These are phyloP conservation scores for Fusarium continuum DNA, from an alignment of 2,329 filamentous ascomycete species.

Conservation along the genomic window DNA sequence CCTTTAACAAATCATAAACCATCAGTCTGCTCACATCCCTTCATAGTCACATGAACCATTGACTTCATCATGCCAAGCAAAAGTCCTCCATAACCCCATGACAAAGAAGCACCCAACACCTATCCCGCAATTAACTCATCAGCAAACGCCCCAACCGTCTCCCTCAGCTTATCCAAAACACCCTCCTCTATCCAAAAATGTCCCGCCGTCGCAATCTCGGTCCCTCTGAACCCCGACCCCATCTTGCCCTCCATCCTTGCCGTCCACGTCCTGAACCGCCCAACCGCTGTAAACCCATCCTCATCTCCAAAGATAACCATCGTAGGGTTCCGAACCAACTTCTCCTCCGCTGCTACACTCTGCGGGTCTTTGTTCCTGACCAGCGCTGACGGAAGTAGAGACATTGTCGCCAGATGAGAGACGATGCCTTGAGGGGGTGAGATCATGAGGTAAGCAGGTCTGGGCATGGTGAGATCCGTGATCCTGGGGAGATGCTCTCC, in stretches of 20 bases:
- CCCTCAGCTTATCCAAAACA: slow-evolving; percentile 49
- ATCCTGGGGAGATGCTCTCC: slow-evolving; percentile 46
- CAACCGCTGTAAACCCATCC: slow-evolving; percentile 76
- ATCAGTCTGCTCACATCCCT: not conserved
- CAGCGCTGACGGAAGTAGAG: slow-evolving; percentile 53
- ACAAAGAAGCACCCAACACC: not conserved
- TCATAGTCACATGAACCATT: not conserved
- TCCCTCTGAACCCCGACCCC: slow-evolving; percentile 57
- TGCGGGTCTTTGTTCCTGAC: slow-evolving; percentile 38
- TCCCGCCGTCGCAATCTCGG: slow-evolving; percentile 63
- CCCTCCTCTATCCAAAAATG: slow-evolving; percentile 71
- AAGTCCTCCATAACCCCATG: not conserved
- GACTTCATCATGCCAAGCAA: not conserved
- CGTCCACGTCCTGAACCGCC: slow-evolving; percentile 74
- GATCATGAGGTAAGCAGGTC: slow-evolving; percentile 69
- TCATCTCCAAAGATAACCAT: slow-evolving; percentile 78
- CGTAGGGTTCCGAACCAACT: slow-evolving; percentile 67
- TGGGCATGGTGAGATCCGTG: slow-evolving; percentile 49
- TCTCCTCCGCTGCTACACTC: slow-evolving; percentile 56
- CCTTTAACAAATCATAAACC: no score
- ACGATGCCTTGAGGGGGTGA: slow-evolving; percentile 72
- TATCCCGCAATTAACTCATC: slow-evolving; percentile 26
- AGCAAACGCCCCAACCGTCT: slow-evolving; percentile 43
- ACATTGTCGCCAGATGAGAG: slow-evolving; percentile 70
- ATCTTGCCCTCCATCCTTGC: slow-evolving; percentile 56